Conservation (phyloP, 352 stramenopile species). For the Pythium scleroteichum region DNA sequence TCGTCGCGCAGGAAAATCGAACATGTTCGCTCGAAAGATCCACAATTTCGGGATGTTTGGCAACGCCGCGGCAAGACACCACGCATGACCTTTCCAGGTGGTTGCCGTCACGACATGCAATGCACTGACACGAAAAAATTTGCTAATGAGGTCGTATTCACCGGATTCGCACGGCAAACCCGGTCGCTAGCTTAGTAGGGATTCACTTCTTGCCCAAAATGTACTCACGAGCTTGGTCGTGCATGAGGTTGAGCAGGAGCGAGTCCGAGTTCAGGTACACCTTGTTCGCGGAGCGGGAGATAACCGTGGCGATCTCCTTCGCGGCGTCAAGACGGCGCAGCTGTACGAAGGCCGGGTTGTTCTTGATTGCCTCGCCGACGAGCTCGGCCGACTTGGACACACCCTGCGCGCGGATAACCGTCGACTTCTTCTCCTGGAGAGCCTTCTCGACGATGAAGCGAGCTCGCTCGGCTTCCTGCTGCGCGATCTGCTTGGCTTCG, state of each 20-base stretch:
- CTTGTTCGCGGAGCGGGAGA: constrained; percentile 95
- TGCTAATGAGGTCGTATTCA: constrained; percentile 1
- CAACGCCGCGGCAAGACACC: too few relatives aligned
- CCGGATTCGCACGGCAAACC: not conserved
- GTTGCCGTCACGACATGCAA: too few relatives aligned
- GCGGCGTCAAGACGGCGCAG: constrained; percentile 98
- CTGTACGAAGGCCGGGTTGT: constrained; percentile 99
- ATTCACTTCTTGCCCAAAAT: constrained; percentile 16
- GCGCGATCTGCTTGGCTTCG: constrained; percentile 99
- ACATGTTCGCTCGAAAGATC: not conserved
- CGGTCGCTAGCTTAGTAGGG: not conserved
- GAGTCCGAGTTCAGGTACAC: constrained; percentile 98
- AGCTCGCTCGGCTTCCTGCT: constrained; percentile 98
- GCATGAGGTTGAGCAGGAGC: constrained; percentile 96
- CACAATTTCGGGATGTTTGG: too few relatives aligned
- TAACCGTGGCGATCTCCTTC: constrained; percentile 98
- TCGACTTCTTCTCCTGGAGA: constrained; percentile 99
- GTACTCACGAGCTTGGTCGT: constrained; percentile 39
- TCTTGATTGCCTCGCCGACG: constrained; percentile 98
- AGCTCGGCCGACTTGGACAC: constrained; percentile 98
- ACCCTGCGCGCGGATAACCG: constrained; percentile 96
- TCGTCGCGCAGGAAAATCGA: too few relatives aligned
- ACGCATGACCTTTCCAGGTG: too few relatives aligned
- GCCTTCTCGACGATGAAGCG: constrained; percentile 99
- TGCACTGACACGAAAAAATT: not conserved